phyloP scores from a whole-genome alignment of 1,284 basidiomycete species.

The Ganoderma resinaceum region DNA sequence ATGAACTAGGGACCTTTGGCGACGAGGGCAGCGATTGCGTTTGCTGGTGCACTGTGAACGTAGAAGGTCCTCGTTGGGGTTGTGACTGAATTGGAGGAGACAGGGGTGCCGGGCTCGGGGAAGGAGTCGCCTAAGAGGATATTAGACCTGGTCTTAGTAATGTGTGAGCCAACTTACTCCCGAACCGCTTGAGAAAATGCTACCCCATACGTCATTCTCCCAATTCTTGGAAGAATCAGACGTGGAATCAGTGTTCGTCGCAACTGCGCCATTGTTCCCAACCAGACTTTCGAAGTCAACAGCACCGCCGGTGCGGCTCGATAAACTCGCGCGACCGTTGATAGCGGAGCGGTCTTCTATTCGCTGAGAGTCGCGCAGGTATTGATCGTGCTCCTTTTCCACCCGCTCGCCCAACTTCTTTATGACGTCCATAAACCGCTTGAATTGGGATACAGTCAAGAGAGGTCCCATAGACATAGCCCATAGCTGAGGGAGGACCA shows the following conservation, averaged over 20 bases:
- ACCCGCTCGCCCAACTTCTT: conserved; percentile 79
- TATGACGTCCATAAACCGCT: conserved; percentile 87
- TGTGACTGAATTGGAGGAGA: conserved; percentile 25
- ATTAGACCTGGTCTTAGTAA: conserved; percentile 3
- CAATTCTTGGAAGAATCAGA: conserved; percentile 54
- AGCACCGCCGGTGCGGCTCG: conserved; percentile 45
- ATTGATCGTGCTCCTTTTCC: conserved; percentile 86
- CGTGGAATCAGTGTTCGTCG: conserved; percentile 52
- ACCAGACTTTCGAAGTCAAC: conserved; percentile 82
- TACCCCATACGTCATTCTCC: conserved; percentile 85
- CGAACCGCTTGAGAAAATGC: conserved; percentile 60
- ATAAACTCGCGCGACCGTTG: conserved; percentile 39
- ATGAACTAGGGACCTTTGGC: conserved; percentile 39
- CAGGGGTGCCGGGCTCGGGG: conserved; percentile 33
- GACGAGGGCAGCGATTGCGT: conserved; percentile 51
- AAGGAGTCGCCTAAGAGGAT: conserved; percentile 28
- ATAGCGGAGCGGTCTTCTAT: conserved; percentile 76
- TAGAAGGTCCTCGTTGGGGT: conserved; percentile 11
- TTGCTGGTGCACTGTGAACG: conserved; percentile 36
- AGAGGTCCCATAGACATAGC: conserved; percentile 96
- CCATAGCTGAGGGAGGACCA: conserved; percentile 95
- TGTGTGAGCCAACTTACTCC: conserved; percentile 42
- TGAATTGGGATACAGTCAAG: conserved; percentile 90
- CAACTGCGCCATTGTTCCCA: conserved; percentile 51
- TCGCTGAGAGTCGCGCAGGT: conserved; percentile 83